phyloP scores from a whole-genome alignment of 2,329 filamentous ascomycete species.

The Aureobasidium lini region DNA sequence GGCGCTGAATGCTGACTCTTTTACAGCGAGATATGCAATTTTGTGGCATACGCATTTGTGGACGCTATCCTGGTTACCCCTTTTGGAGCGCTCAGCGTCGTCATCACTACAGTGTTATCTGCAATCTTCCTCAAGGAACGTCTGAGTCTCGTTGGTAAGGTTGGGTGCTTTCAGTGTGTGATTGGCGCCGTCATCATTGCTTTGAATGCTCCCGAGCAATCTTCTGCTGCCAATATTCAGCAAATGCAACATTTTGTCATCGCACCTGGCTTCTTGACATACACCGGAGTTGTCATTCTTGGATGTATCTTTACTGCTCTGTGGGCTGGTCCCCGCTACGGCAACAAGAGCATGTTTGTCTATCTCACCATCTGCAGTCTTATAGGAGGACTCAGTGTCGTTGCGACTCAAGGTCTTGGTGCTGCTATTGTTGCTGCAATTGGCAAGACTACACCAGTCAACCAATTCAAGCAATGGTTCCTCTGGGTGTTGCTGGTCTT shows the following conservation, averaged over 20 bases:
- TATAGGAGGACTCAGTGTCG: conserved; percentile 88
- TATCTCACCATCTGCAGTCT: conserved; percentile 95
- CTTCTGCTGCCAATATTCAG: conserved; percentile 79
- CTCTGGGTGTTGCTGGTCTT: conserved; percentile 87
- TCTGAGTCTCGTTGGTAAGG: conserved; percentile 89
- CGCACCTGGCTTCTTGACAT: conserved; percentile 75
- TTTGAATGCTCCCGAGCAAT: conserved; percentile 82
- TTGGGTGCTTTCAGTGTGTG: conserved; percentile 92
- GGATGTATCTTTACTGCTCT: conserved; percentile 65
- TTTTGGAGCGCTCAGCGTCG: conserved; percentile 82
- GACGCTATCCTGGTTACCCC: conserved; percentile 94
- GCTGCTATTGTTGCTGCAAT: conserved; percentile 85
- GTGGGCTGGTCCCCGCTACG: conserved; percentile 79
- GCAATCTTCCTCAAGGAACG: conserved; percentile 95
- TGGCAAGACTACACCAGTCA: conserved; percentile 48
- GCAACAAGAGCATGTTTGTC: conserved; percentile 95
- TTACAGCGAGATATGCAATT: conserved; percentile 75
- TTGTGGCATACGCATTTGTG: conserved; percentile 76
- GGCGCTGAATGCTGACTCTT: background rate
- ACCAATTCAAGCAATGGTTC: conserved; percentile 96
- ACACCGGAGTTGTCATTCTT: conserved; percentile 73
- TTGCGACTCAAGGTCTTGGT: conserved; percentile 87
- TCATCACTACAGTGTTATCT: conserved; percentile 83
- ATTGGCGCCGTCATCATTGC: conserved; percentile 89
- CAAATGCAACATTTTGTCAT: conserved; percentile 87